Base-by-base conservation (phyloP, 768 basidiomycete genomes). In the Serendipita sp. region DNA sequence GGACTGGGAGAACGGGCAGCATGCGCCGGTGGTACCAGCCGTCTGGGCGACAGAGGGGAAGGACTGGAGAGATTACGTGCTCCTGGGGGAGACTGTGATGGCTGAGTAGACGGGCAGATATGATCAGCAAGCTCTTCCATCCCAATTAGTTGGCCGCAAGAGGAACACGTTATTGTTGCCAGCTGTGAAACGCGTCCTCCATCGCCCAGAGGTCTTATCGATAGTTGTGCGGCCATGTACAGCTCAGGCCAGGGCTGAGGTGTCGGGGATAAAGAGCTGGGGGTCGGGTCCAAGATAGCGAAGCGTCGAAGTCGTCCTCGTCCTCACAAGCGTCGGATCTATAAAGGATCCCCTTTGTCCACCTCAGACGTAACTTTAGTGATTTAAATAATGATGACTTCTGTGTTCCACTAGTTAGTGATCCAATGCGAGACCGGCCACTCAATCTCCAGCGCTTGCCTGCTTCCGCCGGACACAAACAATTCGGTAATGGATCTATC, bases 61-160 rank as follows among this genome's bases (percentile, higher is more conserved):
- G 45, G 20, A 50, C 28, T 22, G 28, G 45, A 50, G 28, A 50
- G 45, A 33, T 28, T 58, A 26, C 26, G 26, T 13, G 53, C 53
- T 58, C 24, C 26, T 30, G 53, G 53, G 28, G 53, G 53, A 58
- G 53, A 58, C 9, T 11, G 4, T 34, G 53, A 31, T 58, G 2
- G 33, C 33, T 28, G 53, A 58, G 53, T 13, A 11, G 17, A 11
- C 24, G 53, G 26, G 28, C 53, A 58, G 17, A 58, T 58, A 58
- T 58, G 53, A 26, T 58, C 53, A 58, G 53, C 53, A n/a, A 58
- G 53, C 26, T n/a, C 53, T 13, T 58, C 53, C 26, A 58, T 28
- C n/a, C 11, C 24, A n/a, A 58, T 58, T n/a, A 2, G 30, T 24
- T 58, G 53, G 33, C 24, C 20, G 33, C 53, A 58, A 9, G 20